Conservation (phyloP, 176 grass and related monocot species). For the Carex scoparia region DNA sequence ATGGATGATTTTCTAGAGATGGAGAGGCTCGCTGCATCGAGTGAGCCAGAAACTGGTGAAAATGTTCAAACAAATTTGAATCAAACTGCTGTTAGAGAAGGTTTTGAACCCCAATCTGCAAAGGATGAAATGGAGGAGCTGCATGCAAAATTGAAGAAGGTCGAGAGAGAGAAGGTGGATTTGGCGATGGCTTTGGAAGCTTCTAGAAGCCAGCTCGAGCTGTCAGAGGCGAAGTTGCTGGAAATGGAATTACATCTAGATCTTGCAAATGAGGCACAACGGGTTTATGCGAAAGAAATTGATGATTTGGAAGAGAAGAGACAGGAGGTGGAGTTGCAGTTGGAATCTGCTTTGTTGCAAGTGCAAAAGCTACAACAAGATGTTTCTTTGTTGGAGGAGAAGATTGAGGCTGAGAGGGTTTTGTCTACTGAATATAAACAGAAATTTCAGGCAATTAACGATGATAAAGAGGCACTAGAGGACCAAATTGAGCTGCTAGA, state of each 20-base stretch:
- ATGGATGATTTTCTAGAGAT: slow-evolving; percentile 99
- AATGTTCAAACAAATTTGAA: slow-evolving; percentile 45
- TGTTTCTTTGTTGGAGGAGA: slow-evolving; percentile 54
- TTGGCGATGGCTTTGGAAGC: slow-evolving; percentile 50
- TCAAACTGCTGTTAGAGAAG: slow-evolving; percentile 29
- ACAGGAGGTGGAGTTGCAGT: slow-evolving; percentile 50
- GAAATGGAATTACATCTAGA: slow-evolving; percentile 61
- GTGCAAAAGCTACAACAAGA: slow-evolving; percentile 35
- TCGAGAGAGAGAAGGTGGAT: slow-evolving; percentile 62
- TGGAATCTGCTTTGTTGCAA: slow-evolving; percentile 46
- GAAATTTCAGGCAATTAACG: slow-evolving; percentile 39
- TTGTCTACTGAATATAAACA: slow-evolving; percentile 45
- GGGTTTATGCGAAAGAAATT: slow-evolving; percentile 32
- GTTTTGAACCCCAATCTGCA: slow-evolving; percentile 26
- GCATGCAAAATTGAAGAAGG: slow-evolving; percentile 39
- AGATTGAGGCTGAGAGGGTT: slow-evolving; percentile 42
- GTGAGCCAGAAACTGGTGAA: slow-evolving; percentile 35
- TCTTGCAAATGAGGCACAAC: slow-evolving; percentile 47
- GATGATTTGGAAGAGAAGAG: slow-evolving; percentile 39
- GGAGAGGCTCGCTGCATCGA: slow-evolving; percentile 76
- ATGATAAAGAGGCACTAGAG: slow-evolving; percentile 45
- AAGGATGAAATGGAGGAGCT: slow-evolving; percentile 43
- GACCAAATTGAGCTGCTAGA: slow-evolving; percentile 39
- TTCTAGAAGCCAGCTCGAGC: slow-evolving; percentile 44
- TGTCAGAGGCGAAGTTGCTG: slow-evolving; percentile 48